Conservation (phyloP, 2,329 filamentous ascomycete species). For the Ustulina deusta region DNA sequence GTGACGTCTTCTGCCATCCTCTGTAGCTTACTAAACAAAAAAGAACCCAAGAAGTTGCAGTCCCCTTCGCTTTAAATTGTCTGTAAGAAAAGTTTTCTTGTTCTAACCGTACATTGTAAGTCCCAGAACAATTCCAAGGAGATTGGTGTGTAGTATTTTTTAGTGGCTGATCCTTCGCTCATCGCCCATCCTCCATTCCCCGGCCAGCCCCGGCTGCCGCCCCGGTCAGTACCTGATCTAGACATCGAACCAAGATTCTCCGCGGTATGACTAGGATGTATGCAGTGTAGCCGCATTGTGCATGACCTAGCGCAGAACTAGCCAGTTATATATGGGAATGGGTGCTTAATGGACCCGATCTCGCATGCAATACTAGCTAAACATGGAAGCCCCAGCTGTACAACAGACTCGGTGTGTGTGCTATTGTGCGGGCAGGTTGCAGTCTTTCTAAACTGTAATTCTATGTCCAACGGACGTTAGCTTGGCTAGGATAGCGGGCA, state of each 20-base stretch:
- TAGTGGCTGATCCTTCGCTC: conserved; percentile 20
- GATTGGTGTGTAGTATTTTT: conserved; percentile 9
- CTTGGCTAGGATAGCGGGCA: conserved; percentile 3
- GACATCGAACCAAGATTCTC: background rate
- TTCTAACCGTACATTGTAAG: background rate
- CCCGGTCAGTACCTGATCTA: background rate
- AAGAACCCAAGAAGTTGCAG: background rate
- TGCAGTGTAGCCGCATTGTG: conserved; percentile 24
- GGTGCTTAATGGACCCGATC: background rate
- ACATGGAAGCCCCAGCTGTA: background rate
- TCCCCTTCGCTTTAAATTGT: background rate
- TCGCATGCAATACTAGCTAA: background rate
- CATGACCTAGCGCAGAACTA: conserved; percentile 10
- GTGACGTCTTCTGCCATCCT: background rate
- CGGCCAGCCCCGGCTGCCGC: background rate
- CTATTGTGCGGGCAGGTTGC: background rate
- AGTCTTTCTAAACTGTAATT: conserved; percentile 3
- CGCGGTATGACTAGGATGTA: background rate
- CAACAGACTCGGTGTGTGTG: background rate
- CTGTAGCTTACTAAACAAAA: conserved; percentile 21
- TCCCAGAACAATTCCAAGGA: conserved; percentile 20
- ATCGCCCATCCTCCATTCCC: conserved; percentile 15
- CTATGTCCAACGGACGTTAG: background rate
- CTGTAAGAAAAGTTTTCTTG: background rate
- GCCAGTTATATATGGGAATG: conserved; percentile 1